Conservation (phyloP, 495 filamentous ascomycete species). For the Podospora fimiseda region DNA sequence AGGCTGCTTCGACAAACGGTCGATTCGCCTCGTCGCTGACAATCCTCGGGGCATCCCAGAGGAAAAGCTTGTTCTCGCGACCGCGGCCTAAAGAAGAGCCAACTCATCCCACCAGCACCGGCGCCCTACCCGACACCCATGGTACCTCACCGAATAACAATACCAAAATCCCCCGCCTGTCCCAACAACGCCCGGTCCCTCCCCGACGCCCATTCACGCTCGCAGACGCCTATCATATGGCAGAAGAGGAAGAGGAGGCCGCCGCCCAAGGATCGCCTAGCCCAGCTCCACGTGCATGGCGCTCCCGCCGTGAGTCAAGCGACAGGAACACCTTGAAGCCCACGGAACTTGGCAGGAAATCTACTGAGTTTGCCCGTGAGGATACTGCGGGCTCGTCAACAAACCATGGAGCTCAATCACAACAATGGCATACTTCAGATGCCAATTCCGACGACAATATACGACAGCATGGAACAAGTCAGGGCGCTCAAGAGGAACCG, state of each 20-base stretch:
- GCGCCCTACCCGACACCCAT: constrained; percentile 13
- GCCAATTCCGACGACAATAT: constrained; percentile 28
- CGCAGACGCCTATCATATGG: constrained; percentile 37
- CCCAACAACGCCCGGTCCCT: constrained; percentile 22
- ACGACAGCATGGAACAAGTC: constrained; percentile 16
- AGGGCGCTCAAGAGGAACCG: constrained; percentile 14
- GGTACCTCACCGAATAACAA: constrained; percentile 20
- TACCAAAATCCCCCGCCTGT: constrained; percentile 37
- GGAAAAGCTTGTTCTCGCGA: constrained; percentile 20
- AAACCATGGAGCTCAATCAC: constrained; percentile 8
- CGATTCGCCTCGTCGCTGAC: constrained; percentile 18
- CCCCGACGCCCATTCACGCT: constrained; percentile 29
- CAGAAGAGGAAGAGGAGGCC: constrained; percentile 35
- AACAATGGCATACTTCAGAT: constrained; percentile 21
- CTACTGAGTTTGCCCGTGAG: constrained; percentile 1
- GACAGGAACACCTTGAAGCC: constrained; percentile 18
- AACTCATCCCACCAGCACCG: constrained; percentile 9
- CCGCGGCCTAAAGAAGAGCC: constrained; percentile 14
- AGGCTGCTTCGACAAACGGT: constrained; percentile 9
- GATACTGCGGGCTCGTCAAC: constrained; percentile 12
- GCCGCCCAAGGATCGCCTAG: constrained; percentile 42
- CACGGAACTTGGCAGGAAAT: not conserved
- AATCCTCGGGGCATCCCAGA: constrained; percentile 22
- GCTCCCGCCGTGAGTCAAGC: constrained; percentile 23
- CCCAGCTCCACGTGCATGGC: constrained; percentile 38